These are phyloP conservation scores for Fusarium luffae DNA, from an alignment of 2,329 filamentous ascomycete genomes.

Conservation along the genomic window DNA sequence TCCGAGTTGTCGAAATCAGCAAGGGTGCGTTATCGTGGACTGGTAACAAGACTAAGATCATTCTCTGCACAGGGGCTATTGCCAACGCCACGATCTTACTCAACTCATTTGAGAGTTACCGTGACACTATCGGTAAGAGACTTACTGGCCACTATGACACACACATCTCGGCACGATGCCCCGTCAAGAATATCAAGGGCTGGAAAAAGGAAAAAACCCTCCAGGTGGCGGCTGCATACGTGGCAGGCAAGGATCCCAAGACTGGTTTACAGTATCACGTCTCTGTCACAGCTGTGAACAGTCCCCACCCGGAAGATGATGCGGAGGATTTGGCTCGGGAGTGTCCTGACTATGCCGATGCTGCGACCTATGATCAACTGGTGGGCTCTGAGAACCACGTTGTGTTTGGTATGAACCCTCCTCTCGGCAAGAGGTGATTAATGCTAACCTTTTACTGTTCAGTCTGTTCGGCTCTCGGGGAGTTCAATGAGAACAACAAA, in stretches of 20 bases:
- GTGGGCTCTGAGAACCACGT: not conserved
- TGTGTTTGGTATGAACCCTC: not conserved
- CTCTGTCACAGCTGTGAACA: not conserved
- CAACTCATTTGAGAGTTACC: not conserved
- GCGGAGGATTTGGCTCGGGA: not conserved
- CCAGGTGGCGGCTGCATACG: not conserved
- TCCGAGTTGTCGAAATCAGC: not conserved
- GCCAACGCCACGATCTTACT: not conserved
- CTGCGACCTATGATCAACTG: not conserved
- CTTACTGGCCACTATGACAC: not conserved
- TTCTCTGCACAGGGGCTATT: constrained; percentile 1
- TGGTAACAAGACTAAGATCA: not conserved
- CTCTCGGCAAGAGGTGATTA: no score
- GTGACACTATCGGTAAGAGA: not conserved
- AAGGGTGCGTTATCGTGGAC: not conserved
- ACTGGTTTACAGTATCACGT: not conserved
- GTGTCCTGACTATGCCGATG: constrained; percentile 1
- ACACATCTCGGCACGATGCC: not conserved
- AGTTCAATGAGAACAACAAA: not conserved
- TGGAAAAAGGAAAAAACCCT: not conserved
- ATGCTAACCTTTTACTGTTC: not conserved
- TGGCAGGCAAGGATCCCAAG: not conserved
- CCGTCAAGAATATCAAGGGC: not conserved
- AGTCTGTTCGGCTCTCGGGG: not conserved
- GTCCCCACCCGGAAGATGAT: not conserved